Evolutionary conservation across 2,329 filamentous ascomycete species (phyloP), one percentile per base, ranked within the genome.

Genomic region (Dryadomyces quercus-mongolicae): DNA sequence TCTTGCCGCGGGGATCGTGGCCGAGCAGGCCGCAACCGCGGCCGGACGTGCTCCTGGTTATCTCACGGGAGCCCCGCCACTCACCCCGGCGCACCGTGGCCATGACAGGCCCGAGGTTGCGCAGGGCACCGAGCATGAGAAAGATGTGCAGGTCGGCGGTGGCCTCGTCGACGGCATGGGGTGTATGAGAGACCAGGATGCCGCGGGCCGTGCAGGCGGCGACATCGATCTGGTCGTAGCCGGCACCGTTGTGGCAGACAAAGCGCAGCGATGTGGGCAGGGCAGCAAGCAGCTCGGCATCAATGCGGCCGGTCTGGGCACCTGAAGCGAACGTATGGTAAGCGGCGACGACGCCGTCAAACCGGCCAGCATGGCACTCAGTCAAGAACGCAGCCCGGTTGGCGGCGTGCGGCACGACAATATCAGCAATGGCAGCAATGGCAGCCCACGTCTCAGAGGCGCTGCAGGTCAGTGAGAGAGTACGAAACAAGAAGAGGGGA

Each of bases 81-180:
- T 80, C 70, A 1, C 84, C 82, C 21, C 75, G 71, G 40, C 88
- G 80, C 10, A 92, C 73, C 13, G 77, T 73, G 4, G 75, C 64
- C 74, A 93, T 85, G 51, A 79, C 75, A 1, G 74, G 69, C 63
- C 84, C 83, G 63, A 92, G 82, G 64, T 86, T 85, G 51, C 89
- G 78, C 57, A 95, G 73, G 9, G 88, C 85, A 16, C 88, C 89
- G 49, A 95, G 73, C 59, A 94, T 83, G 4, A 95, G 75, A 66
- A 89, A 95, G 64, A 94, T 82, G 63, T 79, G 85, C 8, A 82
- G 77, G 67, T 95, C 89, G 54, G 89, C 89, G 0, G 89, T 95
- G 42, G 88, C 81, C 65, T 93, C 86, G 66, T 93, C 84, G 46
- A 90, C 86, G 31, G 86, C 85, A 0, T 79, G 83, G n/a, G 88